A percentile compares a stretch with the other conserved stretches of the same genome.
phyloP scores from a whole-genome alignment of 192 early-diverging fungal genomes.

The Coemansia sp. region DNA sequence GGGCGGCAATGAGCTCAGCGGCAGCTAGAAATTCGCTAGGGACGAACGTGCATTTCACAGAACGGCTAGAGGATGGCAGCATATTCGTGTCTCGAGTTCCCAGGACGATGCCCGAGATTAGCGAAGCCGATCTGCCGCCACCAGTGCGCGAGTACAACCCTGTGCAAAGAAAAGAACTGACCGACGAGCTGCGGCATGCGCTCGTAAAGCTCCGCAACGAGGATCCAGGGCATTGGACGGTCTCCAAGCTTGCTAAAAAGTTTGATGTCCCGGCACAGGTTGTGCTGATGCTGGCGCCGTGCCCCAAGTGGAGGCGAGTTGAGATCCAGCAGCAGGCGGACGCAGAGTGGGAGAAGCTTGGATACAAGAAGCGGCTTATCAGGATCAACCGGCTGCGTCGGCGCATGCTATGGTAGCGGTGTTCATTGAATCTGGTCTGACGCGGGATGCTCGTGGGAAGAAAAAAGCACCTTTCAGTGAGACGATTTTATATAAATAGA shows the following conservation, averaged over 20 bases:
- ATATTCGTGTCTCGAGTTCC: constrained; percentile 52
- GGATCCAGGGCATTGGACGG: constrained; percentile 53
- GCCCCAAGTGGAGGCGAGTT: constrained; percentile 41
- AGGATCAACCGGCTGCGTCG: constrained; percentile 51
- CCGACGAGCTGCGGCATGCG: constrained; percentile 26
- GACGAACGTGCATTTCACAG: constrained; percentile 46
- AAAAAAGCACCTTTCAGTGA: no score
- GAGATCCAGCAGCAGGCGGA: constrained; percentile 43
- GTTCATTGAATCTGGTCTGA: background rate
- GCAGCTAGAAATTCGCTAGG: constrained; percentile 42
- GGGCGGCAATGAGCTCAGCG: constrained; percentile 39
- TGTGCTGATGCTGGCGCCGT: constrained; percentile 31
- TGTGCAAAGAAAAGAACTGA: constrained; percentile 15
- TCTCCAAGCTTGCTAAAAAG: constrained; percentile 47
- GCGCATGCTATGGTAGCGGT: constrained; percentile 40
- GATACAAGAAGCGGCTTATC: constrained; percentile 52
- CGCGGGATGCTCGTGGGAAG: no score
- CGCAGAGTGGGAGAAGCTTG: constrained; percentile 41
- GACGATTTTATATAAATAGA: no score
- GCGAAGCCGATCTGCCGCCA: constrained; percentile 50
- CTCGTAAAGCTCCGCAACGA: constrained; percentile 39
- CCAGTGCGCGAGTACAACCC: constrained; percentile 21
- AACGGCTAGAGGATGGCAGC: constrained; percentile 51
- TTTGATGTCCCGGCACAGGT: constrained; percentile 36
- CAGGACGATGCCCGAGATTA: constrained; percentile 26